Percentiles rank a stretch among this genome's conserved stretches.
Conservation (phyloP, 768 basidiomycete genomes). For the Dioszegia aurantiaca region DNA sequence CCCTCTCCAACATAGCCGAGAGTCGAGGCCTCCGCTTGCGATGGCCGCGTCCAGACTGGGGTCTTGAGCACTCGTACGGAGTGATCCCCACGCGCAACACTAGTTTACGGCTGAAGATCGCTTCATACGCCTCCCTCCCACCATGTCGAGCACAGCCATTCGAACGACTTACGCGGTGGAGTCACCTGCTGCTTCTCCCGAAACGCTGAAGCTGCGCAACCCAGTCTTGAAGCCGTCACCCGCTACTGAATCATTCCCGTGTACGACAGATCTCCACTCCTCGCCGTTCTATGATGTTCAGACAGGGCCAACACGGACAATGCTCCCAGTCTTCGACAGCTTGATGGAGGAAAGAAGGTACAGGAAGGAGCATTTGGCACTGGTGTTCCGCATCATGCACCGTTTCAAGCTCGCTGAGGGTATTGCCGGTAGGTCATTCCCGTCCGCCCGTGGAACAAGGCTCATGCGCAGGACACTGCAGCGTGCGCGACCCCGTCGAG, state of each 20-base stretch:
- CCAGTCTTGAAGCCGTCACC: background rate
- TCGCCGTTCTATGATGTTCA: constrained; percentile 33
- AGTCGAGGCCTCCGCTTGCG: too few species aligned
- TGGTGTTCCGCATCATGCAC: constrained; percentile 31
- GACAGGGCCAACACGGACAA: constrained; percentile 25
- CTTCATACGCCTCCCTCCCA: too few species aligned
- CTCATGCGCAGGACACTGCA: constrained; percentile 29
- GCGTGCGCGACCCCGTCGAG: constrained; percentile 34
- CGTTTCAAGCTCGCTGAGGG: constrained; percentile 32
- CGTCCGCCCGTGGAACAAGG: background rate
- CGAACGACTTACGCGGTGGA: background rate
- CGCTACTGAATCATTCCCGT: constrained; percentile 18
- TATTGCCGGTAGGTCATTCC: constrained; percentile 23
- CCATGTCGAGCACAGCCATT: background rate
- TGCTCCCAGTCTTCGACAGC: constrained; percentile 26
- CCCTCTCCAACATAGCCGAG: too few species aligned
- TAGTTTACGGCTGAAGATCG: too few species aligned
- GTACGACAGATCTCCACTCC: constrained; percentile 17
- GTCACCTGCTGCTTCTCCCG: background rate
- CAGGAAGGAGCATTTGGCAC: constrained; percentile 33
- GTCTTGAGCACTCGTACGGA: too few species aligned
- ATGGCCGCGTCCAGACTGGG: too few species aligned
- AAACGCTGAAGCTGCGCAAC: background rate
- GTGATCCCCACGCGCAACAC: too few species aligned
- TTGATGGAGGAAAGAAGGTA: constrained; percentile 30